Evolutionary conservation across 345 rosid genomes (phyloP).

Genomic region (Eucalyptus cloeziana): DNA sequence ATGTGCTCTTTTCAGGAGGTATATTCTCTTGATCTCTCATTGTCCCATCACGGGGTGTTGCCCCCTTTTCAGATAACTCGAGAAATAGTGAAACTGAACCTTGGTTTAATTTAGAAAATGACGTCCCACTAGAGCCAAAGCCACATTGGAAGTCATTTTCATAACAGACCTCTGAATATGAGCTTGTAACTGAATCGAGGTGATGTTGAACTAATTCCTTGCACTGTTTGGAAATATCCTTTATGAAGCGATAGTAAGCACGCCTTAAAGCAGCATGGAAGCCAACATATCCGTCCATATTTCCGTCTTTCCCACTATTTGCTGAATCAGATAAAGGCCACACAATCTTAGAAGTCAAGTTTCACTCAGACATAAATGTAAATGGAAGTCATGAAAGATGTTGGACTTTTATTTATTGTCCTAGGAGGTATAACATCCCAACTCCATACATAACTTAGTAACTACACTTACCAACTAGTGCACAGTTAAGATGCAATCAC

Average conservation of each 20-base stretch:
- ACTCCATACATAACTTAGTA: neutral
- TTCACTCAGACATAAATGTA: neutral
- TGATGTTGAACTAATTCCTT: slow-evolving; percentile 86
- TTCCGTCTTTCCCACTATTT: slow-evolving; percentile 58
- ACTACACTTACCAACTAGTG: neutral
- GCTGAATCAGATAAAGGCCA: slow-evolving; percentile 6
- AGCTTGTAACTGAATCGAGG: slow-evolving; percentile 92
- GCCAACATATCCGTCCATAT: slow-evolving; percentile 81
- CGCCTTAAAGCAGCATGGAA: slow-evolving; percentile 85
- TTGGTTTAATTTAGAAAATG: slow-evolving; percentile 36
- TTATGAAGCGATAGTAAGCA: slow-evolving; percentile 58
- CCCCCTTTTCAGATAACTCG: slow-evolving; percentile 54
- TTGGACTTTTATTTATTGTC: neutral
- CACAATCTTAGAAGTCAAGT: neutral
- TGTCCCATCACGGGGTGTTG: slow-evolving; percentile 28
- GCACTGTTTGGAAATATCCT: slow-evolving; percentile 77
- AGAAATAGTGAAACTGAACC: slow-evolving; percentile 54
- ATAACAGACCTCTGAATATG: slow-evolving; percentile 87
- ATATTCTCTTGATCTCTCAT: slow-evolving; percentile 68
- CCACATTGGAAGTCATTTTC: slow-evolving; percentile 62
- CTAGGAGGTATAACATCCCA: neutral
- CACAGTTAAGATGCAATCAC: neutral
- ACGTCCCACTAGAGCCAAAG: slow-evolving; percentile 24
- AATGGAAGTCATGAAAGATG: neutral
- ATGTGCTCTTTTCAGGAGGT: slow-evolving; percentile 56